Conservation (phyloP, 2,329 filamentous ascomycete genomes). For the Xylaria hypoxylon region DNA sequence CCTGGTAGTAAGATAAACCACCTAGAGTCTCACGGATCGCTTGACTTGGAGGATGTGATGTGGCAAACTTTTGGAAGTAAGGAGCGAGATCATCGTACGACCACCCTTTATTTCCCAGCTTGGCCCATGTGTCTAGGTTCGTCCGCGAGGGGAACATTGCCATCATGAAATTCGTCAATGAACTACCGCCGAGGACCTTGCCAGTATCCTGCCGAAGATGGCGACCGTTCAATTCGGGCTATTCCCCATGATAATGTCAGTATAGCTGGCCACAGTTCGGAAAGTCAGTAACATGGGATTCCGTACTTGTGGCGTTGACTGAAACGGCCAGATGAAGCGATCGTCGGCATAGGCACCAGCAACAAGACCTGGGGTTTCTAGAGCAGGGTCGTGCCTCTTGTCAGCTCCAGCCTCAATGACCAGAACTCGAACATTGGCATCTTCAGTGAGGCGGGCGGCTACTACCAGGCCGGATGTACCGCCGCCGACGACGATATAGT, state of each 20-base stretch:
- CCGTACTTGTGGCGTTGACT: conserved; percentile 52
- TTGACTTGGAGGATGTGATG: conserved; percentile 39
- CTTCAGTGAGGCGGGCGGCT: conserved; percentile 57
- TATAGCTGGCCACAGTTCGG: neutral
- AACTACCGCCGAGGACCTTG: conserved; percentile 51
- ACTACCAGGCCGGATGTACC: conserved; percentile 62
- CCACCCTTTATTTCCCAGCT: conserved; percentile 45
- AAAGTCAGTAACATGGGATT: neutral
- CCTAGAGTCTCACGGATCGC: conserved; percentile 36
- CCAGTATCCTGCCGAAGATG: conserved; percentile 51
- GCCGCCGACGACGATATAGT: conserved; percentile 63
- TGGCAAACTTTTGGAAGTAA: conserved; percentile 41
- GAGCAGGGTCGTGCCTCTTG: conserved; percentile 51
- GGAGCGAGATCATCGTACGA: conserved; percentile 40
- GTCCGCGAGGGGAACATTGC: conserved; percentile 42
- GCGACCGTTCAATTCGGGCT: conserved; percentile 49
- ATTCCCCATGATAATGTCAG: conserved; percentile 19
- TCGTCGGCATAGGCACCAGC: conserved; percentile 42
- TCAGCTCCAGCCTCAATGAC: conserved; percentile 57
- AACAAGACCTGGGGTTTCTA: conserved; percentile 53
- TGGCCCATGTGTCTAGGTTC: conserved; percentile 39
- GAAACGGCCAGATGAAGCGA: conserved; percentile 57
- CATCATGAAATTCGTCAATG: conserved; percentile 45
- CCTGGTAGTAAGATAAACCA: conserved; percentile 49
- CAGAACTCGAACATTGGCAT: conserved; percentile 52